These are phyloP conservation scores for Komagataella mondaviorum DNA, from an alignment of 805 yeast genomes.

Conservation along the genomic window DNA sequence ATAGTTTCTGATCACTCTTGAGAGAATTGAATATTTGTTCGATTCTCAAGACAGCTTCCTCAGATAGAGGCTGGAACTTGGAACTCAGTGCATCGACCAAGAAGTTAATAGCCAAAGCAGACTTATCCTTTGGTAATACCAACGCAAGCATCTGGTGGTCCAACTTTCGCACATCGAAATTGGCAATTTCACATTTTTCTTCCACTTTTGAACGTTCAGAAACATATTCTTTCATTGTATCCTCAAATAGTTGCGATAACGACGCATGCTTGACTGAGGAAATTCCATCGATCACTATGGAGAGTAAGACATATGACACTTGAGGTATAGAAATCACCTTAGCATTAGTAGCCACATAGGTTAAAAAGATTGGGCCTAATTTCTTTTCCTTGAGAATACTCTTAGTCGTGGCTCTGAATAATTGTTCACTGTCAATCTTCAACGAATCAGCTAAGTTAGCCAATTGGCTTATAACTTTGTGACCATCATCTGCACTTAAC, in stretches of 20 bases:
- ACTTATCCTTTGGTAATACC: conserved; percentile 49
- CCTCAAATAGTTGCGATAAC: conserved; percentile 33
- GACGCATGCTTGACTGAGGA: conserved; percentile 24
- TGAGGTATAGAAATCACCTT: conserved; percentile 32
- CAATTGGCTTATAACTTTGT: conserved; percentile 24
- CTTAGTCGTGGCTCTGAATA: conserved; percentile 8
- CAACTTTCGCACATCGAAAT: conserved; percentile 35
- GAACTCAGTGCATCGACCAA: conserved; percentile 38
- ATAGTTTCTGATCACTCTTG: conserved; percentile 42
- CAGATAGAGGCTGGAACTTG: conserved; percentile 27
- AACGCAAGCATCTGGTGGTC: conserved; percentile 47
- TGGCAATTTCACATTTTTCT: conserved; percentile 27
- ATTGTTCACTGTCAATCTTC: background rate
- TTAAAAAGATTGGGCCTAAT: conserved; percentile 39
- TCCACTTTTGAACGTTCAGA: conserved; percentile 31
- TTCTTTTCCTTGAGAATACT: conserved; percentile 33
- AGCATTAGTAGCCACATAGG: conserved; percentile 65
- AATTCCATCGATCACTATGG: conserved; percentile 26
- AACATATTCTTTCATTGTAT: conserved; percentile 31
- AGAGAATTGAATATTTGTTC: conserved; percentile 41
- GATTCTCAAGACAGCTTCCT: conserved; percentile 35
- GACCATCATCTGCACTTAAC: conserved; percentile 43
- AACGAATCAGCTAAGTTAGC: conserved; percentile 9
- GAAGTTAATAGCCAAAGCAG: conserved; percentile 43
- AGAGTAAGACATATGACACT: conserved; percentile 38